Evolutionary conservation across 2,329 filamentous ascomycete genomes (phyloP).

Genomic region (Colletotrichum scovillei): DNA sequence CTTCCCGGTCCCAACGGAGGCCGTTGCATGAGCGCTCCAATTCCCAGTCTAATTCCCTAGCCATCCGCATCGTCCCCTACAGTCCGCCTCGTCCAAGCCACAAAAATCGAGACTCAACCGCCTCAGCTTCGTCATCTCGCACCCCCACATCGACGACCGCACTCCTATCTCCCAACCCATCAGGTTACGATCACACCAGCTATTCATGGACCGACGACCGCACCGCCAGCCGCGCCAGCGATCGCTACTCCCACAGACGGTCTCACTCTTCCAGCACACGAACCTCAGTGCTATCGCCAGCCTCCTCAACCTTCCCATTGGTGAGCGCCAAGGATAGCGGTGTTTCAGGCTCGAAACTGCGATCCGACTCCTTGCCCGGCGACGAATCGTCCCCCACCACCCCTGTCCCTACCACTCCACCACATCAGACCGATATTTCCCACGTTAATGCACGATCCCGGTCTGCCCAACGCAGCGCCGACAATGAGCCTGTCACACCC

Average conservation of each 20-base stretch:
- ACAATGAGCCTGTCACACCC: constrained; percentile 38
- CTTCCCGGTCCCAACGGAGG: constrained; percentile 43
- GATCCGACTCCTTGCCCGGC: constrained; percentile 45
- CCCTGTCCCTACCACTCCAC: constrained; percentile 50
- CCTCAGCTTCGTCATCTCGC: constrained; percentile 35
- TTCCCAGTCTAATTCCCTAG: constrained; percentile 54
- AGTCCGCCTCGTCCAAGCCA: constrained; percentile 53
- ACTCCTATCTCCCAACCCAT: constrained; percentile 24
- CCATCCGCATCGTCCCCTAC: constrained; percentile 62
- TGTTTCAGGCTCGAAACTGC: constrained; percentile 60
- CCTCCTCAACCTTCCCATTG: constrained; percentile 46
- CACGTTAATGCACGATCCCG: constrained; percentile 50
- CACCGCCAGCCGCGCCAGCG: constrained; percentile 20
- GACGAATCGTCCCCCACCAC: constrained; percentile 48
- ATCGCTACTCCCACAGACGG: constrained; percentile 24
- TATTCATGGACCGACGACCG: constrained; percentile 22
- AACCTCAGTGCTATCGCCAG: constrained; percentile 26
- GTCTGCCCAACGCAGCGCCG: constrained; percentile 32
- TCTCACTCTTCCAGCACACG: constrained; percentile 42
- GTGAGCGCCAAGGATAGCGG: constrained; percentile 47
- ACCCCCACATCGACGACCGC: constrained; percentile 27
- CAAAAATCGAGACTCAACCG: constrained; percentile 31
- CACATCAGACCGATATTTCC: constrained; percentile 52
- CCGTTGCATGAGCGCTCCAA: constrained; percentile 53
- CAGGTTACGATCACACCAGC: constrained; percentile 8